These are phyloP conservation scores for Aspergillus ellipticus DNA, from an alignment of 495 filamentous ascomycete species.

Conservation along the genomic window DNA sequence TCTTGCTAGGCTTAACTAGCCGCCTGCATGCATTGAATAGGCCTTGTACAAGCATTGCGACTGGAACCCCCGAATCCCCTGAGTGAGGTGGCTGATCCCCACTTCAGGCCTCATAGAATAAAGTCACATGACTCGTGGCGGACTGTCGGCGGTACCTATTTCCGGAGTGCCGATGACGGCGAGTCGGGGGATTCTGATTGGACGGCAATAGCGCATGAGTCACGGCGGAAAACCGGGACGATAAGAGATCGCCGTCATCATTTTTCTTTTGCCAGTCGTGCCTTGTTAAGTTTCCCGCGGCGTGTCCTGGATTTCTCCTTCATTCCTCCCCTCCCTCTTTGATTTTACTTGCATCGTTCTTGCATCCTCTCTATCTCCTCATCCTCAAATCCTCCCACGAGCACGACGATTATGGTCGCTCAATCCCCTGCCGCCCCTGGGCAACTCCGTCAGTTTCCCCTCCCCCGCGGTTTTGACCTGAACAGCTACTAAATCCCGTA, in stretches of 20 bases:
- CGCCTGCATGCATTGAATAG: too few relatives aligned
- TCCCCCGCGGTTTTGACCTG: slow-evolving; percentile 9
- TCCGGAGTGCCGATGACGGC: background rate
- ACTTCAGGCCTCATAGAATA: too few relatives aligned
- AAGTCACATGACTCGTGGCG: background rate
- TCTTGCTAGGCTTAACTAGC: too few relatives aligned
- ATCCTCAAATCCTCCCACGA: background rate
- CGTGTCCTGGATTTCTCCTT: slow-evolving; percentile 8
- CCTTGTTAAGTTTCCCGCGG: too few relatives aligned
- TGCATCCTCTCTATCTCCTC: background rate
- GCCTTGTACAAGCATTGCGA: too few relatives aligned
- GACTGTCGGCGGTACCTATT: background rate
- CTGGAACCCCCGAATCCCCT: too few relatives aligned
- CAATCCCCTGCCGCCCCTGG: slow-evolving; percentile 22
- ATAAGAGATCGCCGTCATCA: background rate
- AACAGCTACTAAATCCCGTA: slow-evolving; percentile 61
- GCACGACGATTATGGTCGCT: slow-evolving; percentile 22
- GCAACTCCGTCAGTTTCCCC: slow-evolving; percentile 43
- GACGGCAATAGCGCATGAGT: slow-evolving; percentile 8
- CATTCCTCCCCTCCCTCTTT: background rate
- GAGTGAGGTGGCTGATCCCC: too few relatives aligned
- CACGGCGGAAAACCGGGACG: background rate
- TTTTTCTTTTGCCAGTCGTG: background rate
- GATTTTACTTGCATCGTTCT: background rate
- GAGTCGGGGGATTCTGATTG: slow-evolving; percentile 9